Evolutionary conservation across 768 basidiomycete species (phyloP), one percentile per base, ranked within the genome.

Genomic region (Phanerochaete sordida): DNA sequence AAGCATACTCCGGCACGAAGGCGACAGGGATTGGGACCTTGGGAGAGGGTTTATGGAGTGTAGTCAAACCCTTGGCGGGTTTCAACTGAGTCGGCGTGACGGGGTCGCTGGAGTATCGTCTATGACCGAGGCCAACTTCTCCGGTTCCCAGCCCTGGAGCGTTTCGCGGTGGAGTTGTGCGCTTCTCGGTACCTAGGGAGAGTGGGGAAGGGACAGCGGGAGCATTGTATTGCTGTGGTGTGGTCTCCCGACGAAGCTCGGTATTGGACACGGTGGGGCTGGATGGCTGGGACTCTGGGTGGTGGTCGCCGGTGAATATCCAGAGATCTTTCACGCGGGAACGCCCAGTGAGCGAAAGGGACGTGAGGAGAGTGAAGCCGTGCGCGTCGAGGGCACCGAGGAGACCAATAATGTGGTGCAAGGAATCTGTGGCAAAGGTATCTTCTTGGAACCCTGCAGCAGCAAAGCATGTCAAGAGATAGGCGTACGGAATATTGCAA

Each of bases 241-340:
- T 59, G 19, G 46, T 44, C 24, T 62, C 64, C 33, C 60, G 59
- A 61, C 55, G 74, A 52, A 74, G 64, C 58, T 79, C 79, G 43
- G 69, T 52, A 59, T 69, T 73, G 13, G 75, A 78, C 19, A 65
- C 71, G 13, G 68, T 70, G 30, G 72, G 75, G 47, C 73, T 80
- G 1, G 63, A 49, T 1, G 69, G 51, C 30, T 61, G 71, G 2
- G 77, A 78, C 12, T 79, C 77, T 5, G 64, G 61, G 7, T 65
- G 63, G 13, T 66, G 43, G 28, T 74, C 74, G 59, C 86, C 86
- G 0, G 83, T 83, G 69, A 91, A 91, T 45, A 91, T 76, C 90
- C 90, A 91, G 1, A 91, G 69, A 69, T 91, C 90, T 69, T 90
- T 90, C 49, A 84, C 81, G 62, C 87, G 78, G 23, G 90, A 89